Percentiles rank a stretch among this genome's conserved stretches.
These are phyloP conservation scores for Cutaneotrichosporon dermatis DNA, from an alignment of 1,284 basidiomycete species.

Conservation along the genomic window DNA sequence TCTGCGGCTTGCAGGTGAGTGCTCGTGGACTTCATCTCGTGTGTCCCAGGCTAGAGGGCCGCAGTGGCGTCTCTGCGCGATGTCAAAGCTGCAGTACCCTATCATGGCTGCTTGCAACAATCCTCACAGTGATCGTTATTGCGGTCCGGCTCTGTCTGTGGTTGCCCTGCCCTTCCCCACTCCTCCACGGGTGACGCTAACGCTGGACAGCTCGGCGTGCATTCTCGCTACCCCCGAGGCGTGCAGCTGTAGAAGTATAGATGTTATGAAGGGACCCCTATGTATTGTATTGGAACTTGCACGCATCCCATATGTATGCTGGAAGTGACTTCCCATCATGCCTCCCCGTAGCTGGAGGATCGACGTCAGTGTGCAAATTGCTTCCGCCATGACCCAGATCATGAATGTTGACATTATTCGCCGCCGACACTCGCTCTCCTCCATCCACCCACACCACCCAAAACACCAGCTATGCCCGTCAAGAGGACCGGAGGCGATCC, in stretches of 20 bases:
- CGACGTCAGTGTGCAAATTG: conserved; percentile 2
- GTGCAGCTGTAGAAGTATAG: conserved; percentile 43
- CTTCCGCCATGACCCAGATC: conserved; percentile 1
- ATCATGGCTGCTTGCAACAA: too few species aligned
- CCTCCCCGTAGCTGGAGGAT: neutral
- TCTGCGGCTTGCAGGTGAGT: conserved; percentile 54
- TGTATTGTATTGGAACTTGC: conserved; percentile 19
- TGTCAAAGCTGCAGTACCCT: too few species aligned
- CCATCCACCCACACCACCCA: neutral
- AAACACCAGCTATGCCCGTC: conserved; percentile 28
- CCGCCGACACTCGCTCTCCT: neutral
- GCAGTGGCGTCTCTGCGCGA: too few species aligned
- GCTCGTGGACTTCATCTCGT: too few species aligned
- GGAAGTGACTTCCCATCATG: neutral
- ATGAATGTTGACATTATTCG: neutral
- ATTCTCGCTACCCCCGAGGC: conserved; percentile 48
- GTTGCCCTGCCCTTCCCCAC: too few species aligned
- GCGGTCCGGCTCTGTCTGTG: too few species aligned
- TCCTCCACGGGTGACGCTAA: neutral
- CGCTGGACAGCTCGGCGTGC: conserved; percentile 39
- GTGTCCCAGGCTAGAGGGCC: too few species aligned
- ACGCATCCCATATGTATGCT: neutral
- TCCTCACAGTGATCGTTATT: too few species aligned
- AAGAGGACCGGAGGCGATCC: conserved; percentile 34
- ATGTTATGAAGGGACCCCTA: conserved; percentile 9